Evolutionary conservation across 2,329 filamentous ascomycete genomes (phyloP), one percentile per base, ranked within the genome.

Genomic region (Fusarium sp.): DNA sequence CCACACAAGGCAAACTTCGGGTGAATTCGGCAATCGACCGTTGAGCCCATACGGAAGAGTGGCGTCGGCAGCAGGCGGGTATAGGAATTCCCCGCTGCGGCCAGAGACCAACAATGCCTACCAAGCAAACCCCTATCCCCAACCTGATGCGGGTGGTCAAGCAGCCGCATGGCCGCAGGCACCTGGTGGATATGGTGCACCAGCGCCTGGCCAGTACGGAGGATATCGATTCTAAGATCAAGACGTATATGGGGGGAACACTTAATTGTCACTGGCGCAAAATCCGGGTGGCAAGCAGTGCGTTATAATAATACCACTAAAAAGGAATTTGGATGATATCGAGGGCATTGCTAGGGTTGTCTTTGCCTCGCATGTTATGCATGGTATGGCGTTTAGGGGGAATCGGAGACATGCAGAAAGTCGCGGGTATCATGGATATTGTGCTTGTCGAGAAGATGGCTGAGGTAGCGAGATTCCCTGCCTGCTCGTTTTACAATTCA

Each of bases 51-150:
- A 83, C 56, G 80, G 79, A 30, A 79, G 81, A 23, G 68, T 83
- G 28, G 73, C 77, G 20, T 77, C 80, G 44, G 75, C 77, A 28
- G 72, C 79, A 38, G 77, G 77, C 8, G 79, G 79, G 3, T 87
- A 87, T 74, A 80, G 84, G 56, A 85, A 83, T 71, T 85, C 83
- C 2, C 83, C 84, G 6, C 77, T 86, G 52, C 81, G 85, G 14
- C 82, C 84, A 4, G 84, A 83, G 64, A 73, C 68, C n/a, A 74
- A 69, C 43, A 70, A 54, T 38, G 65, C 59, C 17, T 77, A 69
- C 39, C 73, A 71, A 48, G 50, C 67, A 44, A 75, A 73, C 34
- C 63, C 75, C 7, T 79, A 78, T 39, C 73, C 74, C 26, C 65
- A 73, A 8, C 72, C 75, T 14, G 75, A 78, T 30, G 59, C 66